Base-by-base conservation (phyloP, 75 land plant genomes). In the Picea sitchensis region DNA sequence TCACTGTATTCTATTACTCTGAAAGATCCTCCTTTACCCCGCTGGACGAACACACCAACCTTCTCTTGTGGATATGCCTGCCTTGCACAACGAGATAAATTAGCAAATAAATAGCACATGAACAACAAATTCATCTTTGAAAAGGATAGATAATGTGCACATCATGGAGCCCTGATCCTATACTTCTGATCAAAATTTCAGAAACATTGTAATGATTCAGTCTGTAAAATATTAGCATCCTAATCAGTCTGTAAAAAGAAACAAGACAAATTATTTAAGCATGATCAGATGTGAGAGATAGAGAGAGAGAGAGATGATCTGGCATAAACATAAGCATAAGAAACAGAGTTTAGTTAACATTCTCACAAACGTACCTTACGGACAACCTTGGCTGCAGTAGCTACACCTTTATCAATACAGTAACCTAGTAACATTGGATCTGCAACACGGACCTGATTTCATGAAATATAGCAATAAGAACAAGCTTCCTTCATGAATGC, bases 21-120 rank as follows among this genome's bases (percentile, higher is more conserved):
- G 32, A 95, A 77, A 21, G 96, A 93, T 44, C 96, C 98, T 58
- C 87, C 89, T 87, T 88, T 91, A 6, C 96, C 98, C 75, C 91
- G 89, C 51, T 83, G 84, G 17, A 90, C 96, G 84, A 93, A 95
- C 12, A 95, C 96, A 62, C 98, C 98, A 76, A 95, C 98, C 72
- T 84, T 93, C 61, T 95, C 98, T 82, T 93, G 93, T 56, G 98
- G 96, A 79, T 91, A 95, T 63, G 93, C 95, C 98, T 95, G 77
- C 58, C 64, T 83, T 51, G 61, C 60, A 58, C 60, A 75, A 51
- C 56, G 14, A 23, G n/a, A 44, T 11, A 44, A 41, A 44, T 71
- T 44, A 41, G 74, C 21, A 44, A 20, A n/a, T 1, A 44, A 44
- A 71, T 71, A 71, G 15, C 23, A 18, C 21, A 8, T 44, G 44